Evolutionary conservation across 2,329 filamentous ascomycete species (phyloP), one percentile per base, ranked within the genome.

Genomic region (Penicillium sp.): DNA sequence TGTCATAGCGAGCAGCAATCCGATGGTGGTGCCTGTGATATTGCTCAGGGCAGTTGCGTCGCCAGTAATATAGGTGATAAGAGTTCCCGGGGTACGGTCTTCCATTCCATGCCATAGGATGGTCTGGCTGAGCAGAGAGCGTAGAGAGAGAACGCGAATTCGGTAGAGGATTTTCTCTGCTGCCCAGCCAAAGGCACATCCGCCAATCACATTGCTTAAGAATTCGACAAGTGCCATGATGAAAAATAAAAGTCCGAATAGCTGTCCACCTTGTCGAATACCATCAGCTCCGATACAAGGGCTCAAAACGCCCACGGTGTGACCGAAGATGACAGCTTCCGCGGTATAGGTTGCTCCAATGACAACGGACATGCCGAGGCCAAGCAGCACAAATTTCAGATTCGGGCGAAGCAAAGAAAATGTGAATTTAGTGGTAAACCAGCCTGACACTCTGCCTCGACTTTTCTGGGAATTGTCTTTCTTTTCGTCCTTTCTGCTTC

Each of bases 21-120:
- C 87, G 50, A 91, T 79, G 23, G 89, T 87, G 1, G 85, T 87
- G 2, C 88, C 88, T 34, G 84, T 88, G 59, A 91, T 81, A 1
- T 85, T 86, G 26, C 84, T 83, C 6, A 92, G 74, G 0, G 86
- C 82, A 14, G 83, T 84, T 1, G 84, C 83, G 65, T 92, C 89
- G 40, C 82, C 85, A 2, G 87, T 90, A 58, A 92, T 87, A 60
- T 86, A 81, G 0, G 83, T 84, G 2, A 91, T 75, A 3, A 92
- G 75, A 4, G 78, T 75, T 0, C 83, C 79, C 0, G 88, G 85
- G 0, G 81, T 87, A 31, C 87, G 81, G 6, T 79, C 81, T 24
- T 83, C 79, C 1, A 84, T 83, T 62, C 89, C 82, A 64, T 90
- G 87, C 87, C 87, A 91, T 56, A 86, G 79, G 53, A 88, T 72